Conservation (phyloP, 2,329 filamentous ascomycete species). For the Penicillium sp. region DNA sequence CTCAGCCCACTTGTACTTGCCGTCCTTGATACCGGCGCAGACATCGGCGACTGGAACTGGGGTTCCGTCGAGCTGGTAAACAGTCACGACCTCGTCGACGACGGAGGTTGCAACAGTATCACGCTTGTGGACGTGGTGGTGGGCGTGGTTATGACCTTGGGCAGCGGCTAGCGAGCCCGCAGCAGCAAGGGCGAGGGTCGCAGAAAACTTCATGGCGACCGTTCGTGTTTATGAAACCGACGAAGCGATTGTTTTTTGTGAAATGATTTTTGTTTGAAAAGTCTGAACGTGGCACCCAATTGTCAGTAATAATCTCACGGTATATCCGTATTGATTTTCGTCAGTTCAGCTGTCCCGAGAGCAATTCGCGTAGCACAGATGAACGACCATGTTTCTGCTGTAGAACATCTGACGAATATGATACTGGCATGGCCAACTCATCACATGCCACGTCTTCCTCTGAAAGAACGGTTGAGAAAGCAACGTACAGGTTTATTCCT, state of each 20-base stretch:
- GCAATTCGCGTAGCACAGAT: not conserved
- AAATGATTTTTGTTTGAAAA: not conserved
- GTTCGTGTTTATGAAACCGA: not conserved
- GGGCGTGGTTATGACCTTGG: conserved; percentile 41
- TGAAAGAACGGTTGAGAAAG: not conserved
- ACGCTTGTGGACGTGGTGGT: conserved; percentile 39
- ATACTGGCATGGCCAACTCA: not conserved
- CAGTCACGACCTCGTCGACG: conserved; percentile 59
- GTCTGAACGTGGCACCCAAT: not conserved
- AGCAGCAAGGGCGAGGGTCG: conserved; percentile 39
- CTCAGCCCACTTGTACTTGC: conserved; percentile 62
- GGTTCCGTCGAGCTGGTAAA: conserved; percentile 68
- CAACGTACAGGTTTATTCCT: not conserved
- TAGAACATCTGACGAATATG: not conserved
- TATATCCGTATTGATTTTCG: not conserved
- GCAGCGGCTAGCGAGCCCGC: conserved; percentile 41
- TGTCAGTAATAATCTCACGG: not conserved
- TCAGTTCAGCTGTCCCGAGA: not conserved
- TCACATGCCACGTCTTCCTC: not conserved
- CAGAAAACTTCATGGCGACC: conserved; percentile 39
- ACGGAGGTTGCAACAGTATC: conserved; percentile 50
- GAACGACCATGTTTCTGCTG: not conserved
- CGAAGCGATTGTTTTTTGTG: not conserved
- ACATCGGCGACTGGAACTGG: conserved; percentile 60
- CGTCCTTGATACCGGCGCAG: conserved; percentile 65